A percentile compares a stretch with the other conserved stretches of the same genome.
phyloP scores from a whole-genome alignment of 2,329 filamentous ascomycete genomes.

The Emergomyces africanus region DNA sequence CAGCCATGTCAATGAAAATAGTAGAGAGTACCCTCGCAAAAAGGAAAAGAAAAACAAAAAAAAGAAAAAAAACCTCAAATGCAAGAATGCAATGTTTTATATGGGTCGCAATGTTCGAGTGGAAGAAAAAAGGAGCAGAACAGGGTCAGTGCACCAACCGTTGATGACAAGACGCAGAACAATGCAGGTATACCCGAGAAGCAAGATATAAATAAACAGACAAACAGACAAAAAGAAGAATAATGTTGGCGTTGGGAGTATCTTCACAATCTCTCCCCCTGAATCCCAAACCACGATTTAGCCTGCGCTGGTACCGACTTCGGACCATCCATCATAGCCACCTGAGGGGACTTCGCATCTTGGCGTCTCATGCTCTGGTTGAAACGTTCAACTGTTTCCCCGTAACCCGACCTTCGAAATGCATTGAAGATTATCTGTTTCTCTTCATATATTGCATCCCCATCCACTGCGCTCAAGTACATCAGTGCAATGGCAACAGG shows the following conservation, averaged over 20 bases:
- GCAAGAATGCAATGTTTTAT: background rate
- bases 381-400: constrained; percentile 2
- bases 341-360: background rate
- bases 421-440: constrained; percentile 3
- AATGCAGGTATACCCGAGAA: background rate
- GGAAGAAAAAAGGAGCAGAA: background rate
- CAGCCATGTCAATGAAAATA: too few relatives aligned
- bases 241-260: background rate
- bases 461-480: constrained; percentile 2
- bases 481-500: constrained; percentile 2
- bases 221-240: background rate
- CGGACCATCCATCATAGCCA: constrained; percentile 2
- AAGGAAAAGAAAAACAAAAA: too few relatives aligned
- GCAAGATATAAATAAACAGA: background rate
- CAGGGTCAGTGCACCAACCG: background rate
- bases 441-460: constrained; percentile 1
- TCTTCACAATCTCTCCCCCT: background rate
- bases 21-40: too few relatives aligned
- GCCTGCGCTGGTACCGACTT: constrained; percentile 1
- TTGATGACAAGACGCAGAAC: background rate
- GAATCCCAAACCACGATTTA: constrained; percentile 2
- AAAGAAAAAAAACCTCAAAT: background rate
- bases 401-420: background rate
- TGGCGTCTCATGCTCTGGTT: background rate
- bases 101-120: background rate